Base-by-base conservation (phyloP, 2,329 filamentous ascomycete species). In the Pseudogymnoascus sp. region DNA sequence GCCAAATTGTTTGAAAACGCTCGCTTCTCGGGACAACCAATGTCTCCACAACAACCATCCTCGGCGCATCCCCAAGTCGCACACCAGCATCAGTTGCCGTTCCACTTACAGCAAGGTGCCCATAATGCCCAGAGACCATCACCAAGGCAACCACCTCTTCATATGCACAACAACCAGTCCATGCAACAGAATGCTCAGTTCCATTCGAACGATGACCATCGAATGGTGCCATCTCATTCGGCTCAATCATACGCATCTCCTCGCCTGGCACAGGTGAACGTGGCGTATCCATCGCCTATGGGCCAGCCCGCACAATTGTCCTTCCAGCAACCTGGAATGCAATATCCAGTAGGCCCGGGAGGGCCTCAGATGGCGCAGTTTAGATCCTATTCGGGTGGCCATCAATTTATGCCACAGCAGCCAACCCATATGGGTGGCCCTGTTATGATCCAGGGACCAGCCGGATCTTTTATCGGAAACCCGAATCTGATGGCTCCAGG, bases 181-280 rank as follows among this genome's bases (percentile, higher is more conserved):
- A 88, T 67, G 83, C 82, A 5, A 83, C 86, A 44, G 84, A 85
- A 61, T 62, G 82, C 82, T 15, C 83, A 84, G 2, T 89, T 87
- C 68, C 90, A 87, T 70, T 87, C 86, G 65, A 86, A 87, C 68
- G 93, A 96, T 68, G 89, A 92, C 64, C 90, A 93, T 71, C 86
- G 92, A 61, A 96, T 97, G 90, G 89, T 95, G 78, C 90, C 90
- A 64, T 89, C 87, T 6, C 92, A 88, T 68, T 92, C 90, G 23
- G 87, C 87, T 3, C 91, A 93, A 70, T 91, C 91, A 2, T 95
- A 91, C 74, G 88, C 90, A 8, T 96, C 93, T 15, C 92, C 93
- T 60, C 86, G 92, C 61, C 83, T 92, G 69, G 83, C 86, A 61
- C 88, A 87, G 67, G 82, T 86, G 15, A 85, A 87, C 31, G 84